Conservation (phyloP, 2,329 filamentous ascomycete species). For the Pezicula rhizophila region DNA sequence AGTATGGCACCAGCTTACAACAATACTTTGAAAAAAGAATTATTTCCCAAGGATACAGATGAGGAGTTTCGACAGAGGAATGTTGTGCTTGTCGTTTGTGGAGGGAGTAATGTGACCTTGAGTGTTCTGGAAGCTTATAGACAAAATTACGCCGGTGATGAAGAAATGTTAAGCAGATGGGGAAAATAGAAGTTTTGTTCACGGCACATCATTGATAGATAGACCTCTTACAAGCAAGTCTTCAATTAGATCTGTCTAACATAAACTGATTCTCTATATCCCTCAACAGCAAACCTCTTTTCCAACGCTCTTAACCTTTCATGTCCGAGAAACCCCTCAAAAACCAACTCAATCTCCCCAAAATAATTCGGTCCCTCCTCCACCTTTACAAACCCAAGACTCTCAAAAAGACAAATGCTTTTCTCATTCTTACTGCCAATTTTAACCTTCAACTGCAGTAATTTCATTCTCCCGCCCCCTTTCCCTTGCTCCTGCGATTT, state of each 20-base stretch:
- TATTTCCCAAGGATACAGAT: slow-evolving; percentile 47
- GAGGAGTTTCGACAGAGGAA: slow-evolving; percentile 60
- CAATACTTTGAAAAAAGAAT: slow-evolving; percentile 52
- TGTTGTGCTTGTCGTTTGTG: slow-evolving; percentile 81
- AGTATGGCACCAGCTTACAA: slow-evolving; percentile 65
- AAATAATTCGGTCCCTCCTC: slow-evolving; percentile 52
- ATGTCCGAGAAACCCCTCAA: slow-evolving; percentile 23
- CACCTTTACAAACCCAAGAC: slow-evolving; percentile 48
- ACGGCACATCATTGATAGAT: too few species aligned
- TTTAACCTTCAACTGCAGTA: slow-evolving; percentile 50
- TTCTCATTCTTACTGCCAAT: slow-evolving; percentile 50
- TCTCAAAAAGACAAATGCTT: slow-evolving; percentile 56
- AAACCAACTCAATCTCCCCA: slow-evolving; percentile 55
- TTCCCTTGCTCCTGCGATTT: neutral
- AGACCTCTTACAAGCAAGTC: too few species aligned
- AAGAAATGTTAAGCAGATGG: slow-evolving; percentile 3
- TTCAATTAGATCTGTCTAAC: slow-evolving; percentile 1
- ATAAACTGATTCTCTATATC: slow-evolving; percentile 34
- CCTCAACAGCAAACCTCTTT: slow-evolving; percentile 26
- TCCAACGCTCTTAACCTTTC: slow-evolving; percentile 24
- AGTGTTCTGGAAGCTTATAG: slow-evolving; percentile 55
- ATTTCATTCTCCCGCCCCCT: slow-evolving; percentile 10
- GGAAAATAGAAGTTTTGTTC: neutral
- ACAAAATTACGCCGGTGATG: slow-evolving; percentile 32
- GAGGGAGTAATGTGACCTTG: slow-evolving; percentile 62